phyloP scores from a whole-genome alignment of 176 grass and related monocot species.

The Avena insularis region DNA sequence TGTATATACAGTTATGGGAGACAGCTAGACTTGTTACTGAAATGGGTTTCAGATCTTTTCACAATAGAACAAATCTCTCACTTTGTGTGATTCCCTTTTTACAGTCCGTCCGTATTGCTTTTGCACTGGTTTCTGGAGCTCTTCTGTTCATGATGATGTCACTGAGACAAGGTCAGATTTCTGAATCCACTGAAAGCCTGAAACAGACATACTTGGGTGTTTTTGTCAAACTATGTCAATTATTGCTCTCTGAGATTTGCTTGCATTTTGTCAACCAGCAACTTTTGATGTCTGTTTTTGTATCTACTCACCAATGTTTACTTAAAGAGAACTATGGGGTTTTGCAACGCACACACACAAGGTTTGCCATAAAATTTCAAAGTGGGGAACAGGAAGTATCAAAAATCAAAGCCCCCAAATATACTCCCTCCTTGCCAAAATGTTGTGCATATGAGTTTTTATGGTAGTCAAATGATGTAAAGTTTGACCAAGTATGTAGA shows the following conservation, averaged over 20 bases:
- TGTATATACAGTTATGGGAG: background rate
- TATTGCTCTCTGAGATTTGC: background rate
- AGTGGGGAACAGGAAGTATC: background rate
- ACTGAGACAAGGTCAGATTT: constrained; percentile 70
- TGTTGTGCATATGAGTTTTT: too few species aligned
- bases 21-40: background rate
- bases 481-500: too few species aligned
- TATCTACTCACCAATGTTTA: background rate
- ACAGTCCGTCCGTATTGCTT: constrained; percentile 83
- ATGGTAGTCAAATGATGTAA: too few species aligned
- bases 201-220: constrained; percentile 11
- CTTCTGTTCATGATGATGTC: constrained; percentile 80
- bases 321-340: background rate
- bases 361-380: background rate
- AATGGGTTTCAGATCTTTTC: constrained; percentile 13
- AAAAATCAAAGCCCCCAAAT: background rate
- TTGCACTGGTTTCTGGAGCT: constrained; percentile 61
- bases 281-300: background rate
- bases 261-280: background rate
- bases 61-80: constrained; percentile 28
- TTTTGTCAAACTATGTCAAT: background rate
- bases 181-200: constrained; percentile 16
- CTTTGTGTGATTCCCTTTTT: constrained; percentile 30
- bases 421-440: too few species aligned
- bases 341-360: background rate